Evolutionary conservation across 352 stramenopile genomes (phyloP).

Genomic region (Globisporangium okanoganense): DNA sequence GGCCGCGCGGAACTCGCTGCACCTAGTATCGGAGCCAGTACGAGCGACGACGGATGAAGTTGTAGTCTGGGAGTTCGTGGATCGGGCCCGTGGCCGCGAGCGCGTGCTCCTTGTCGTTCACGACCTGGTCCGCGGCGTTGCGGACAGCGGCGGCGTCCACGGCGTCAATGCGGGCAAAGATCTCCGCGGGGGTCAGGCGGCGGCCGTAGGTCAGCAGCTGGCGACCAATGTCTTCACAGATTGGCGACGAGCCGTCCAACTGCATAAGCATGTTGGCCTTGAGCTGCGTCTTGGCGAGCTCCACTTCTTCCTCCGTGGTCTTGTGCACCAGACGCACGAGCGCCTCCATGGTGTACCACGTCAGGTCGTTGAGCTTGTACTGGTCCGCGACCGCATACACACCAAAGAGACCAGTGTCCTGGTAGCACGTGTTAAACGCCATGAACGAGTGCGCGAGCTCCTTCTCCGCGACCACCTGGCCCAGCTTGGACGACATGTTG

Average conservation of each 20-base stretch:
- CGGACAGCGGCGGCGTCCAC: slow-evolving; percentile 94
- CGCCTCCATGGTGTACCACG: slow-evolving; percentile 93
- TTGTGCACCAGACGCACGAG: slow-evolving; percentile 95
- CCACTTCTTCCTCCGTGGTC: slow-evolving; percentile 96
- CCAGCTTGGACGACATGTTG: slow-evolving; percentile 96
- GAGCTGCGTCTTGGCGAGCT: slow-evolving; percentile 97
- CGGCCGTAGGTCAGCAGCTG: slow-evolving; percentile 97
- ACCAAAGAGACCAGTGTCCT: slow-evolving; percentile 99
- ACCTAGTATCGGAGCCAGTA: slow-evolving; percentile 96
- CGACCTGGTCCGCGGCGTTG: slow-evolving; percentile 79
- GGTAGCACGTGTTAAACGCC: slow-evolving; percentile 99
- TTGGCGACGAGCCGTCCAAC: slow-evolving; percentile 97
- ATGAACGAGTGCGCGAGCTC: slow-evolving; percentile 97
- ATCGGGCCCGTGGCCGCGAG: slow-evolving; percentile 97
- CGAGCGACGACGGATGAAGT: slow-evolving; percentile 98
- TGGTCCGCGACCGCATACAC: slow-evolving; percentile 95
- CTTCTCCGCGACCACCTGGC: slow-evolving; percentile 94
- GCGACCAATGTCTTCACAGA: slow-evolving; percentile 99
- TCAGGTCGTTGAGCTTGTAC: slow-evolving; percentile 95
- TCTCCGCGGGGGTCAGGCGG: slow-evolving; percentile 97
- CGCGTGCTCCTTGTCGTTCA: slow-evolving; percentile 99
- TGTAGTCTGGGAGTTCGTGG: slow-evolving; percentile 99
- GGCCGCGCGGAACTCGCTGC: neutral
- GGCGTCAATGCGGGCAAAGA: slow-evolving; percentile 99
- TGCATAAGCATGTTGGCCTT: slow-evolving; percentile 99